A percentile compares a stretch with the other conserved stretches of the same genome.
Evolutionary conservation across 2,329 filamentous ascomycete species (phyloP).

Genomic region (Fusarium compactum): DNA sequence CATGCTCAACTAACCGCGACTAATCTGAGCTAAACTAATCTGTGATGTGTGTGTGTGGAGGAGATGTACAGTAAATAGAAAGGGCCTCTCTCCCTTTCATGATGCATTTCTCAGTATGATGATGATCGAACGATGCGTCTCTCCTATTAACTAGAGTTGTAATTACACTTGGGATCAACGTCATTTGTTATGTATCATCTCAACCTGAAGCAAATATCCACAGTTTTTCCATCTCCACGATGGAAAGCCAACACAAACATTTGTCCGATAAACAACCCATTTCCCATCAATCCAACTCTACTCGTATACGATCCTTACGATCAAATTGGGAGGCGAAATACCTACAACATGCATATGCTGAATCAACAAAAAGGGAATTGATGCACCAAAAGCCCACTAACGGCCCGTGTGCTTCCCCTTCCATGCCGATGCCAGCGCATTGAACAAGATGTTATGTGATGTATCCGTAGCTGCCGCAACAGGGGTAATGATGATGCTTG

Average conservation of each 20-base stretch:
- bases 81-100: slow-evolving; percentile 19
- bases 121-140: neutral
- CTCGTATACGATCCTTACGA: neutral
- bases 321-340: slow-evolving; percentile 8
- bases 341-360: neutral
- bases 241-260: slow-evolving; percentile 1
- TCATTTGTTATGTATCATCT: slow-evolving; percentile 19
- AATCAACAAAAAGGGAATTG: slow-evolving; percentile 9
- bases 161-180: slow-evolving; percentile 2
- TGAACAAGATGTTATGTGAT: neutral
- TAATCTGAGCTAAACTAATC: slow-evolving; percentile 1
- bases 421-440: slow-evolving; percentile 26
- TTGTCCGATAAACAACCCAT: neutral
- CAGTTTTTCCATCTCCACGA: slow-evolving; percentile 4
- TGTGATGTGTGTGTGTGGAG: slow-evolving; percentile 32
- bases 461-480: neutral
- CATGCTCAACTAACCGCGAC: neutral
- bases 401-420: slow-evolving; percentile 40
- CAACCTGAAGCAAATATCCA: slow-evolving; percentile 23
- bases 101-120: slow-evolving; percentile 13
- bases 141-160: neutral
- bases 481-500: slow-evolving; percentile 7
- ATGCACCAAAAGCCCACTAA: slow-evolving; percentile 29
- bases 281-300: neutral
- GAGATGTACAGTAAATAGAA: neutral